phyloP scores from a whole-genome alignment of 73 alveolate genomes.

The Paramecium sonneborni region DNA sequence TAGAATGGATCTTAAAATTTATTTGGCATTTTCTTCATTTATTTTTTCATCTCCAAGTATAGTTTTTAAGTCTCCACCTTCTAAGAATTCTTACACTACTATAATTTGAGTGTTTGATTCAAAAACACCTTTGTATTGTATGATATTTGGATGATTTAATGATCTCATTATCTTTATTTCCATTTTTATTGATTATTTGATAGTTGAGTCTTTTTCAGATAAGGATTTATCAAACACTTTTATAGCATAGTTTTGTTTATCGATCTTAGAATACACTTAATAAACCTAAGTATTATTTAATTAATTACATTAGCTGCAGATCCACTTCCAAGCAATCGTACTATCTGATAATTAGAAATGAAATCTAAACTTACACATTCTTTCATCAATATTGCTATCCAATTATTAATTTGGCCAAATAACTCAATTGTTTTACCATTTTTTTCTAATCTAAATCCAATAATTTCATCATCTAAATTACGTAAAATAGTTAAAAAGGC shows the following conservation, averaged over 20 bases:
- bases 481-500: neutral
- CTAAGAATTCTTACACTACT: constrained; percentile 31
- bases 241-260: neutral
- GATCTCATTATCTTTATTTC: constrained; percentile 76
- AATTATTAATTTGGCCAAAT: neutral
- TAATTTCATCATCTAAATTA: neutral
- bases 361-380: neutral
- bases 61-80: constrained; percentile 45
- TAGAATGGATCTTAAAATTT: neutral
- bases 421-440: neutral
- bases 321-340: neutral
- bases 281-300: neutral
- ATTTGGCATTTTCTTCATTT: neutral
- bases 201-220: neutral
- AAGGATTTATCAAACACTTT: constrained; percentile 63
- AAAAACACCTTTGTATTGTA: constrained; percentile 74
- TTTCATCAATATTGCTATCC: neutral
- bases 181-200: constrained; percentile 69
- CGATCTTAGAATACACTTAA: neutral
- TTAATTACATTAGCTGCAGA: neutral
- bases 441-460: neutral
- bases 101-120: constrained; percentile 63
- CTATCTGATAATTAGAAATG: neutral
- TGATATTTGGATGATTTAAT: constrained; percentile 82
- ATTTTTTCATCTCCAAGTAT: neutral